phyloP scores from a whole-genome alignment of 805 yeast genomes.

The Ogataea populi-albae region DNA sequence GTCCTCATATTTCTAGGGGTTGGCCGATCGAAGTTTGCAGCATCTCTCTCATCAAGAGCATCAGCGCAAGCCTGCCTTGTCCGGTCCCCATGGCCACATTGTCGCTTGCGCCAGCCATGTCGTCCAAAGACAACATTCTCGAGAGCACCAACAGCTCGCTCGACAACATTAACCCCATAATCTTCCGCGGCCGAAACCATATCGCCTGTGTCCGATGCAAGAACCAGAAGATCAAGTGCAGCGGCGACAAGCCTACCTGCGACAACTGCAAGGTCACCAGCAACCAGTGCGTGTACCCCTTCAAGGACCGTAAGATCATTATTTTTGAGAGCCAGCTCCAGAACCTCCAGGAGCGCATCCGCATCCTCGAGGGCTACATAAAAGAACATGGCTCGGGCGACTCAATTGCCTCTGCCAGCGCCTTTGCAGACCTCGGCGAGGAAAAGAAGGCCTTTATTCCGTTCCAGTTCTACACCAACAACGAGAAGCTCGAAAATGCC shows the following conservation, averaged over 20 bases:
- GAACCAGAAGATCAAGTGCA: constrained; percentile 48
- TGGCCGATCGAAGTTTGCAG: no score
- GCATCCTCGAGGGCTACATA: constrained; percentile 21
- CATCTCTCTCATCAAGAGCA: no score
- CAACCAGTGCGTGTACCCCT: constrained; percentile 26
- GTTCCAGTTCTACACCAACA: constrained; percentile 20
- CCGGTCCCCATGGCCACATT: no score
- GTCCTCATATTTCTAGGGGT: no score
- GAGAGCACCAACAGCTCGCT: constrained; percentile 10
- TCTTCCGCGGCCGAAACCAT: constrained; percentile 30
- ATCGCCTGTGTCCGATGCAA: constrained; percentile 51
- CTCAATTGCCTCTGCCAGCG: constrained; percentile 3
- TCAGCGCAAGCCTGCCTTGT: no score
- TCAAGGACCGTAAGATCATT: constrained; percentile 30
- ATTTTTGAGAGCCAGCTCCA: constrained; percentile 28
- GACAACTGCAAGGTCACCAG: constrained; percentile 24
- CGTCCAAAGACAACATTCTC: constrained; percentile 16
- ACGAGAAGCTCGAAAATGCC: constrained; percentile 24
- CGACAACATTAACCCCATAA: constrained; percentile 22
- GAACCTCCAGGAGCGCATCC: constrained; percentile 24
- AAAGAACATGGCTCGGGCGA: constrained; percentile 2
- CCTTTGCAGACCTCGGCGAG: constrained; percentile 8
- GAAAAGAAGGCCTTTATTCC: constrained; percentile 18
- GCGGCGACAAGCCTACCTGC: constrained; percentile 37
- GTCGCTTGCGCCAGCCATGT: constrained; percentile 9